Conservation (phyloP, 768 basidiomycete genomes). For the Boletales sp. region DNA sequence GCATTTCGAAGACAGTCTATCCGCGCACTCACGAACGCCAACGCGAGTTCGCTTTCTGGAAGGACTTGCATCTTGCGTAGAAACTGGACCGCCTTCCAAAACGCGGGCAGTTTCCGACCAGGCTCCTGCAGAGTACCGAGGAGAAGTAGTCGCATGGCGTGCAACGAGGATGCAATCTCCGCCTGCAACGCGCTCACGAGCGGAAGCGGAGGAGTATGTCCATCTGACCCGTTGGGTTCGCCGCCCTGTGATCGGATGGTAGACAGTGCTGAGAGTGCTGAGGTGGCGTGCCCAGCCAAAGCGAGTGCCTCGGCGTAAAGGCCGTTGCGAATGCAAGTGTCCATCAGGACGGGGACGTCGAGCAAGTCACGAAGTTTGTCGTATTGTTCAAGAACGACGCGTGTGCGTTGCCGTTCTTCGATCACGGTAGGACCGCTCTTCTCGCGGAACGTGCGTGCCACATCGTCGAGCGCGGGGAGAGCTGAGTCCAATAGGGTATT, state of each 20-base stretch:
- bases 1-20: constrained; percentile 58
- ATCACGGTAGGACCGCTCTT: constrained; percentile 70
- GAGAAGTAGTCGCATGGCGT: constrained; percentile 71
- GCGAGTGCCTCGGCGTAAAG: constrained; percentile 92
- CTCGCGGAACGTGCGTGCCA: constrained; percentile 66
- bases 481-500: constrained; percentile 58
- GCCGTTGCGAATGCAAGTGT: constrained; percentile 90
- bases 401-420: constrained; percentile 68
- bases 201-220: constrained; percentile 15
- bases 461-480: constrained; percentile 74
- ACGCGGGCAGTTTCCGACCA: constrained; percentile 75
- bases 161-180: constrained; percentile 64
- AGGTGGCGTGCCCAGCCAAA: constrained; percentile 66
- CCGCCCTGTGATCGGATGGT: constrained; percentile 34
- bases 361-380: constrained; percentile 91
- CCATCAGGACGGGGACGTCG: constrained; percentile 86
- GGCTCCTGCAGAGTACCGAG: constrained; percentile 78
- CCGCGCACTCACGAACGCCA: constrained; percentile 79
- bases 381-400: constrained; percentile 88
- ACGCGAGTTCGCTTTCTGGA: constrained; percentile 74
- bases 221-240: constrained; percentile 46
- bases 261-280: constrained; percentile 39
- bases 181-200: constrained; percentile 50
- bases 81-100: constrained; percentile 89
- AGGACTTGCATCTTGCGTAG: constrained; percentile 76